Conservation (phyloP, 257 asterid genomes). For the Nicotiana noctiflora region DNA sequence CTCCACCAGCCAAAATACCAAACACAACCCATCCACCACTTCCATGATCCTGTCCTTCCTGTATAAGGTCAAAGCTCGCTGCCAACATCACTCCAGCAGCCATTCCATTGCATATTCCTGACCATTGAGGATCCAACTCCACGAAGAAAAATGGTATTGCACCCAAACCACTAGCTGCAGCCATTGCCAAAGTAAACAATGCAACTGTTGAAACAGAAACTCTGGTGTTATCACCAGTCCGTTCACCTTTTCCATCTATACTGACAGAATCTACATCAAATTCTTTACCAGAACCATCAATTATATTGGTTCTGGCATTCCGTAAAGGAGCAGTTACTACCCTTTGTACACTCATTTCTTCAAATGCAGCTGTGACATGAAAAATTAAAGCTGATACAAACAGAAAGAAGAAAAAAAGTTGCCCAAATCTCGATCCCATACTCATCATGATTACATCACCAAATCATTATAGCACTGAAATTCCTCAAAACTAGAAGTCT, state of each 20-base stretch:
- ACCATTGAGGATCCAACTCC: constrained; percentile 96
- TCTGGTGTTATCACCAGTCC: constrained; percentile 41
- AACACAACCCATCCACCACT: constrained; percentile 94
- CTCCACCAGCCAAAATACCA: constrained; percentile 89
- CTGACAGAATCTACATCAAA: constrained; percentile 36
- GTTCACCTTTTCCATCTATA: constrained; percentile 29
- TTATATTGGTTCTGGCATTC: constrained; percentile 52
- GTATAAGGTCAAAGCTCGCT: constrained; percentile 97
- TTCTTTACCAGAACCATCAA: constrained; percentile 89
- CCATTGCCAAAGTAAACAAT: constrained; percentile 82
- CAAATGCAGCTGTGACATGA: constrained; percentile 30
- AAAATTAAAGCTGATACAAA: constrained; percentile 28
- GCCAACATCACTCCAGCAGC: constrained; percentile 99
- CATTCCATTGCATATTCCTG: constrained; percentile 96
- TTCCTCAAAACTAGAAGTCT: not conserved
- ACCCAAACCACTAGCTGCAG: constrained; percentile 98
- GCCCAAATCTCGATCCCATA: constrained; percentile 39
- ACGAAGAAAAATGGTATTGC: constrained; percentile 92
- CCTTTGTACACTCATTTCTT: constrained; percentile 32
- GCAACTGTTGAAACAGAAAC: constrained; percentile 93
- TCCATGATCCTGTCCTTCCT: constrained; percentile 95
- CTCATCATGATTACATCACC: constrained; percentile 8
- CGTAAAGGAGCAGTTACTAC: constrained; percentile 62
- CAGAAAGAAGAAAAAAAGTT: constrained; percentile 33
- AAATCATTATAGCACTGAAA: constrained; percentile 10